Evolutionary conservation across 2,329 filamentous ascomycete species (phyloP), one percentile per base, ranked within the genome.

Genomic region (Colletotrichum sp.): DNA sequence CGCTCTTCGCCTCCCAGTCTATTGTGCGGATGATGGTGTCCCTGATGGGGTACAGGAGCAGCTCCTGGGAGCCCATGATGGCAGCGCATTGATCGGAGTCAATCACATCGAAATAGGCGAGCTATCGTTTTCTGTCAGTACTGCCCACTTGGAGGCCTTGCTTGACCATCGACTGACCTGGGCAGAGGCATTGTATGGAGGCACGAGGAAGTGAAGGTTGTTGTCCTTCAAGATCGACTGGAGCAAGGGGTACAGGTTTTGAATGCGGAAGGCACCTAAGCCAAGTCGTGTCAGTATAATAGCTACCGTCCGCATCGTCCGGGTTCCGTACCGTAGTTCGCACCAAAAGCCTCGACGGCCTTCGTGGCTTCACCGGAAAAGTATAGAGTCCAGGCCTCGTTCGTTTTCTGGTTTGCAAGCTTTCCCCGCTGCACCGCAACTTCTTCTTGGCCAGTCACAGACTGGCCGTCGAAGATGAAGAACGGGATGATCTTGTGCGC

Each of bases 401-500:
- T 91, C 68, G 95, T 95, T 79, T 93, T 93, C 77, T 90, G 85
- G 78, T 93, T 93, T 79, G 95, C 94, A 34, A 89, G 89, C 65
- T 90, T 90, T 30, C 91, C 92, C 62, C 91, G 91, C 79, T 92
- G 90, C 71, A 94, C 89, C 28, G 92, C 88, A 76, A 93, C 89
- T 63, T 95, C 92, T 81, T 96, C 93, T 81, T 95, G 94, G 73
- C 94, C 94, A 52, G 93, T 92, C 76, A 96, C 90, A 52, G 95
- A 92, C 81, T 98, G 91, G 44, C 97, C 97, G 83, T 96, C 95
- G 85, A 99, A 99, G 68, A 99, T 90, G 84, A 99, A 99, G 78
- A 98, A 88, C 3, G 95, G 95, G n/a, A 89, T 92, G 68, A 98
- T 93, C 24, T 91, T 91, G 80, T 93, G 87, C 62, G 90, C 89